These are phyloP conservation scores for Sugiyamaella paludigena DNA, from an alignment of 1,139 yeast species.

Conservation along the genomic window DNA sequence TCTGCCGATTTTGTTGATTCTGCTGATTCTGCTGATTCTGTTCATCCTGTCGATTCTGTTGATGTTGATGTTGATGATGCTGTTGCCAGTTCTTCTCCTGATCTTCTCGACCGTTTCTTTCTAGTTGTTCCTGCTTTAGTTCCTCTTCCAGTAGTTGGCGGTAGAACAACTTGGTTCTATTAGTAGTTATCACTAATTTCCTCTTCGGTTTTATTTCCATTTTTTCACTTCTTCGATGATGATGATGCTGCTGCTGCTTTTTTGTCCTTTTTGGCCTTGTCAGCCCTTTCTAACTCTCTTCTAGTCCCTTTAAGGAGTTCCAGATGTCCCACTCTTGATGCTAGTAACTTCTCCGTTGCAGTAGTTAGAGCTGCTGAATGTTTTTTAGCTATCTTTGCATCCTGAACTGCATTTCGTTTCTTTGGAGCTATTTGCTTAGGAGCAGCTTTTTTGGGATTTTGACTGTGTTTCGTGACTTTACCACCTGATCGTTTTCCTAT, in stretches of 20 bases:
- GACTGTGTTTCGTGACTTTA: slow-evolving; percentile 26
- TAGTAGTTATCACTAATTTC: no score
- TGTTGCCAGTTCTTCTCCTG: neutral
- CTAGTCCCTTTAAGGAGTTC: slow-evolving; percentile 92
- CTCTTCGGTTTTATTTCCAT: neutral
- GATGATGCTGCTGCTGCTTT: slow-evolving; percentile 7
- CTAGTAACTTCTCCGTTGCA: slow-evolving; percentile 79
- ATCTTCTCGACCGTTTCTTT: neutral
- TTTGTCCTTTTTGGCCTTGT: slow-evolving; percentile 41
- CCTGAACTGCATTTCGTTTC: slow-evolving; percentile 47
- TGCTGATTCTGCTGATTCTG: neutral
- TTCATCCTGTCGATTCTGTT: no score
- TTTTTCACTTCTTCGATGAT: slow-evolving; percentile 7
- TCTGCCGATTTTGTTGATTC: neutral
- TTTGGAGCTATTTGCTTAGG: slow-evolving; percentile 72
- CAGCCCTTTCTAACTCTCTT: slow-evolving; percentile 66
- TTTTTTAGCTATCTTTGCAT: slow-evolving; percentile 52
- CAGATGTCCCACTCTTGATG: slow-evolving; percentile 92
- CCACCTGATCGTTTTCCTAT: slow-evolving; percentile 21
- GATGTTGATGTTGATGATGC: neutral
- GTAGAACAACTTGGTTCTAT: no score
- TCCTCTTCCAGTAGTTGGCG: neutral
- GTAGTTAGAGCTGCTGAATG: slow-evolving; percentile 66
- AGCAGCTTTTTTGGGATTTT: slow-evolving; percentile 63
- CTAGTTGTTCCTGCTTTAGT: neutral